Evolutionary conservation across 176 grass and related monocot genomes (phyloP).

Genomic region (Hyparrhenia diplandra): DNA sequence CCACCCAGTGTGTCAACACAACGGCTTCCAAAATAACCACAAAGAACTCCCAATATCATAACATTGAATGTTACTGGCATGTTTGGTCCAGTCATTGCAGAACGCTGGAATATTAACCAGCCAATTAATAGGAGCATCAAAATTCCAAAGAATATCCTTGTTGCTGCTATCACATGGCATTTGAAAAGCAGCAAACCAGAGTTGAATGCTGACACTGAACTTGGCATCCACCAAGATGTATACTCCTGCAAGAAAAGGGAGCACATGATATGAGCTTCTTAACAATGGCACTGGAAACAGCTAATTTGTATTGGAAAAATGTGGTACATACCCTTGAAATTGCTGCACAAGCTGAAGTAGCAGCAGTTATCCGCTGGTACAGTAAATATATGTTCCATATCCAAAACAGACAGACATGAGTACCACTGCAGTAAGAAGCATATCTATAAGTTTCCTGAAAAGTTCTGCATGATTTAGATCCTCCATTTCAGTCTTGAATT

Average conservation of each 20-base stretch:
- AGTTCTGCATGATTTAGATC: no score
- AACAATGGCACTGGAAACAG: neutral
- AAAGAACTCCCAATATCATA: conserved; percentile 63
- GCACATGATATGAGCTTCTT: neutral
- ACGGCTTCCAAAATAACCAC: conserved; percentile 69
- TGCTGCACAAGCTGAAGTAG: no score
- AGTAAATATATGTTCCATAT: no score
- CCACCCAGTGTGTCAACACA: conserved; percentile 80
- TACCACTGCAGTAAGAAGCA: no score
- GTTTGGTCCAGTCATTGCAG: conserved; percentile 43
- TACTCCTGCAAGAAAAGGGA: conserved; percentile 48
- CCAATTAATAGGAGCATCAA: conserved; percentile 62
- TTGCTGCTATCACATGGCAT: conserved; percentile 59
- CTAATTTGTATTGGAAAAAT: neutral
- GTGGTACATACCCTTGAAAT: no score
- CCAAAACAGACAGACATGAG: no score
- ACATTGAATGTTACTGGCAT: conserved; percentile 92
- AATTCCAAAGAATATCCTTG: conserved; percentile 58
- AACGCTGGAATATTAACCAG: conserved; percentile 68
- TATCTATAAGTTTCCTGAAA: no score
- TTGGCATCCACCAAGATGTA: conserved; percentile 87
- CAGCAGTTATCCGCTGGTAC: no score
- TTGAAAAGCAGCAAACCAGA: conserved; percentile 52
- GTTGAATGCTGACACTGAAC: conserved; percentile 58
- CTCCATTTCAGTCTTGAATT: no score